Conservation (phyloP, 257 asterid species). For the Pogostemon cablin region DNA sequence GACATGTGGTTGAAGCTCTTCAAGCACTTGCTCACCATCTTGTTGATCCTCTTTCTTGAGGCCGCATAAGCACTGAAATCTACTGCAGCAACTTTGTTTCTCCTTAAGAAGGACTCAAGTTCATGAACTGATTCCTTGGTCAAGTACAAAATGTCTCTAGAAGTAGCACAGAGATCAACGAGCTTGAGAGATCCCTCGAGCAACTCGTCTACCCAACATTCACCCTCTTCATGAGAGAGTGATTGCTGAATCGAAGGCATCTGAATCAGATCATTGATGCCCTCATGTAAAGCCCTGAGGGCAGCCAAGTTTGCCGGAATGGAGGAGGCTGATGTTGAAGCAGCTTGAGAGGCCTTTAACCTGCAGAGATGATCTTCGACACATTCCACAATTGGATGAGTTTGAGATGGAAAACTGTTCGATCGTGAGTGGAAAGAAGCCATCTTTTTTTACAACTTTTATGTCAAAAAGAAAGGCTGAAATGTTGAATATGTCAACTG, state of each 20-base stretch:
- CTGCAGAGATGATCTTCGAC: no score
- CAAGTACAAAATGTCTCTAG: conserved; percentile 33
- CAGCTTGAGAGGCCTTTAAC: no score
- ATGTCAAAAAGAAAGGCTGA: neutral
- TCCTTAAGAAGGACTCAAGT: conserved; percentile 39
- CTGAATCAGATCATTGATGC: neutral
- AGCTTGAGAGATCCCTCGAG: conserved; percentile 41
- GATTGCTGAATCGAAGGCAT: conserved; percentile 42
- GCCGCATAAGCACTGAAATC: conserved; percentile 18
- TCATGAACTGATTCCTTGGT: conserved; percentile 45
- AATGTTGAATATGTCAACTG: neutral
- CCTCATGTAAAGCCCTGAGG: no score
- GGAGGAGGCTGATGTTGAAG: no score
- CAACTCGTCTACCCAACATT: conserved; percentile 35
- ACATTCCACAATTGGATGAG: no score
- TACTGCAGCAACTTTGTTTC: conserved; percentile 22
- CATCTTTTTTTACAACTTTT: neutral
- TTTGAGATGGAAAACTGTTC: no score
- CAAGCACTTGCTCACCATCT: neutral
- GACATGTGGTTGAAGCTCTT: conserved; percentile 24
- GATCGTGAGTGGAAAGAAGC: neutral
- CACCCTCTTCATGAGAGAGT: conserved; percentile 7
- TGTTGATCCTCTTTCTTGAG: no score
- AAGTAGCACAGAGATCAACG: conserved; percentile 39
- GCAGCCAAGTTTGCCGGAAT: no score